Base-by-base conservation (phyloP, 495 filamentous ascomycete genomes). In the Trichocladium uniseriatum region DNA sequence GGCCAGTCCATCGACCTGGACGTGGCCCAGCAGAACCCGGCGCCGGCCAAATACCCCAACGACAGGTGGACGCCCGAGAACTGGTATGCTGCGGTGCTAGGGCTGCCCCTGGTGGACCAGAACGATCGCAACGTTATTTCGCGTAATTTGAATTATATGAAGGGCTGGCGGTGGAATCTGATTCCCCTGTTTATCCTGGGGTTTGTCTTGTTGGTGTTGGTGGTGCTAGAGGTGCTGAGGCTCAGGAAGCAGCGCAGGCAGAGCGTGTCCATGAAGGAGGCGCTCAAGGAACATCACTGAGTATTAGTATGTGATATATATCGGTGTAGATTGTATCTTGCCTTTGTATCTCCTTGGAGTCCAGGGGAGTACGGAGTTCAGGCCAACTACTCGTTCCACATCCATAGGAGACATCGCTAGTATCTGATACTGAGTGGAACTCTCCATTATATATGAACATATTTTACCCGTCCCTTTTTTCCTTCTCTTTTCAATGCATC, bases 111-210 rank as follows among this genome's bases (percentile, higher is more conserved):
- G 16, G 60, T 55, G 5, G 48, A 60, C 31, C 49, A 52, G 1
- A 45, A 46, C 21, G 55, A 64, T 4, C 52, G 62, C 16, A 53
- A 54, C 27, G 63, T 70, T 9, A 73, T 80, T 16, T 24, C 43
- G 20, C 50, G 56, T 13, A 69, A 75, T 35, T 49, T 76, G 45
- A 58, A 28, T 13, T 41, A 73, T 13, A 77, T 77, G 65, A 62
- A 65, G 27, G 74, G 63, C 6, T 79, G 77, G 76, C 61, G 69
- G 51, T 78, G 70, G 63, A 79, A 79, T 62, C 56, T 78, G 41
- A 70, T 79, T 15, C 63, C 73, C 6, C 57, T 80, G 58, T 73
- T 77, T 45, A 36, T 79, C 10, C 38, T 73, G 10, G 70, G 69
- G 14, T 61, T 75, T 18, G 42, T 57, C 4, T 58, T 79, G 29